Evolutionary conservation across 257 asterid genomes (phyloP).

Genomic region (Solanum megistacrolobum): DNA sequence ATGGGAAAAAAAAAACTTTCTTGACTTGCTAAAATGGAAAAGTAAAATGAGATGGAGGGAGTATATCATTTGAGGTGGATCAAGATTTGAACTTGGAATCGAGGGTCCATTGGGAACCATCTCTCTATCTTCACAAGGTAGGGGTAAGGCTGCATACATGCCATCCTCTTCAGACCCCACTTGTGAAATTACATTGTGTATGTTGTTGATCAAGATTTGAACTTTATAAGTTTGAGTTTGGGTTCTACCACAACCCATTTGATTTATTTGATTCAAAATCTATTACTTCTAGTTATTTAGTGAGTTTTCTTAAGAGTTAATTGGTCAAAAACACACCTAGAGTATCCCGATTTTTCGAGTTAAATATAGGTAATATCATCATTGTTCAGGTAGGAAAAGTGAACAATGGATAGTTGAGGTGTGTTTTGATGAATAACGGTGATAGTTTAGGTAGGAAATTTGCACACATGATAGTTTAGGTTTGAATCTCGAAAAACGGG

Average conservation of each 20-base stretch:
- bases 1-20: not conserved
- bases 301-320: not conserved
- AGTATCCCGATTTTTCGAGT: not conserved
- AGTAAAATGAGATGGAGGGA: not conserved
- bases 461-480: not conserved
- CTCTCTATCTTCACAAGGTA: not conserved
- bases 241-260: not conserved
- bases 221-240: not conserved
- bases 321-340: not conserved
- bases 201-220: not conserved
- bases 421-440: not conserved
- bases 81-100: not conserved
- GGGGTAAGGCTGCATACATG: not conserved
- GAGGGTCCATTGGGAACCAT: not conserved
- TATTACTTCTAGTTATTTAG: not conserved
- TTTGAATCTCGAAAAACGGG: rapidly evolving
- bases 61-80: not conserved
- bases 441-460: not conserved
- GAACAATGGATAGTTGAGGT: not conserved
- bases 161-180: not conserved
- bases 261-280: not conserved
- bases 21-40: not conserved
- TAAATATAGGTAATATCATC: no score
- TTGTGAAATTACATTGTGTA: not conserved
- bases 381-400: not conserved